A percentile compares a stretch with the other conserved stretches of the same genome.
phyloP scores from a whole-genome alignment of 139 green algal species.

The Chlamydomonas sphaeroides region DNA sequence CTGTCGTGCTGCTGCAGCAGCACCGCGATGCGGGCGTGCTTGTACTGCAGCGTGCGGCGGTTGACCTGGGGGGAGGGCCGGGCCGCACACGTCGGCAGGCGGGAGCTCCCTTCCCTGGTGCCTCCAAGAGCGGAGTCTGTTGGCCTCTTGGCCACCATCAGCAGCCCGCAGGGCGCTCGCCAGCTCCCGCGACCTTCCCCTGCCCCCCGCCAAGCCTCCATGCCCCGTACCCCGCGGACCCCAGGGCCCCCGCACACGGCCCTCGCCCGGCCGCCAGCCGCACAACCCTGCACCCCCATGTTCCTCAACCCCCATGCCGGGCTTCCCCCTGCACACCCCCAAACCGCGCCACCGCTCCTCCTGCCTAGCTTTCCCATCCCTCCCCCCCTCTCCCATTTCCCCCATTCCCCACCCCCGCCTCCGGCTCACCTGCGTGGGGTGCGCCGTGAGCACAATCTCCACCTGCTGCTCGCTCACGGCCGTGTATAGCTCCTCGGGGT shows the following conservation, averaged over 20 bases:
- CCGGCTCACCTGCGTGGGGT: constrained; percentile 68
- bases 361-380: background rate
- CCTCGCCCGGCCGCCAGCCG: no score
- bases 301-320: background rate
- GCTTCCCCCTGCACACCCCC: no score
- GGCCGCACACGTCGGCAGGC: background rate
- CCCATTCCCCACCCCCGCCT: background rate
- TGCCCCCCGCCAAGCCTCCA: no score
- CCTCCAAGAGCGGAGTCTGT: no score
- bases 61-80: constrained; percentile 67
- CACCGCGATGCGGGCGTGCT: constrained; percentile 81
- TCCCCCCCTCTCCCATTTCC: background rate
- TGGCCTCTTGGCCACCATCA: no score
- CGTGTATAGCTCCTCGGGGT: constrained; percentile 76
- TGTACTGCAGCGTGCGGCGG: constrained; percentile 91
- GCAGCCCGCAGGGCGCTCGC: no score
- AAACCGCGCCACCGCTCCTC: background rate
- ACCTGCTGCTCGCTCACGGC: constrained; percentile 74
- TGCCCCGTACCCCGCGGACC: no score
- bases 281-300: background rate
- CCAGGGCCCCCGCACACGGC: no score
- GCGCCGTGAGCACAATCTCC: constrained; percentile 93
- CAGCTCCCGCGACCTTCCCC: no score
- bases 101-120: no score
- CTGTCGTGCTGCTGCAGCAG: constrained; percentile 86